Evolutionary conservation across 805 yeast genomes (phyloP).

Genomic region (Pichia paraexigua): DNA sequence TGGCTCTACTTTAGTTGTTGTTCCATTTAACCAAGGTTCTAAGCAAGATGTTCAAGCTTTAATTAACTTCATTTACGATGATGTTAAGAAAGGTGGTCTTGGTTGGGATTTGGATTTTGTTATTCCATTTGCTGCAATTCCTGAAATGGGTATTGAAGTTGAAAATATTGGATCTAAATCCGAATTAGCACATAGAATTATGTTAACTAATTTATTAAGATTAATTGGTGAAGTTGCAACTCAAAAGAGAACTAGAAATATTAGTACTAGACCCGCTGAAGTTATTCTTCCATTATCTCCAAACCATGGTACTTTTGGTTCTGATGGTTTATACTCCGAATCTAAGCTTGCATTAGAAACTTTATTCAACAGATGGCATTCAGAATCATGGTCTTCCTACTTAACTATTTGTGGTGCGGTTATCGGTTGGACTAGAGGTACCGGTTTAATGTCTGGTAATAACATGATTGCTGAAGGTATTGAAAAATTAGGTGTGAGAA

Average conservation of each 20-base stretch:
- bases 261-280: slow-evolving; percentile 97
- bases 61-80: slow-evolving; percentile 77
- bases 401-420: slow-evolving; percentile 97
- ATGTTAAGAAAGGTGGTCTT: slow-evolving; percentile 77
- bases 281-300: slow-evolving; percentile 95
- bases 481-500: slow-evolving; percentile 91
- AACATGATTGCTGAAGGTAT: slow-evolving; percentile 97
- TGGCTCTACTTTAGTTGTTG: slow-evolving; percentile 89
- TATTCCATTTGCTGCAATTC: slow-evolving; percentile 98
- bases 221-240: slow-evolving; percentile 84
- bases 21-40: slow-evolving; percentile 98
- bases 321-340: slow-evolving; percentile 97
- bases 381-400: slow-evolving; percentile 93
- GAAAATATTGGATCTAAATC: slow-evolving; percentile 90
- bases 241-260: slow-evolving; percentile 65
- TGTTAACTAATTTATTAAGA: slow-evolving; percentile 93
- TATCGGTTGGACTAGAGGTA: slow-evolving; percentile 99
- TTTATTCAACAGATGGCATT: slow-evolving; percentile 96
- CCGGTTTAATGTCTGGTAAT: slow-evolving; percentile 97
- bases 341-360: slow-evolving; percentile 94
- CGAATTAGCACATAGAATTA: slow-evolving; percentile 96
- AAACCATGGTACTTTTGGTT: slow-evolving; percentile 98
- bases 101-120: slow-evolving; percentile 97
- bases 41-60: slow-evolving; percentile 86
- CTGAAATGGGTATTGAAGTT: slow-evolving; percentile 95